phyloP scores from a whole-genome alignment of 208 protist species.

The Trypanosoma grayi region DNA sequence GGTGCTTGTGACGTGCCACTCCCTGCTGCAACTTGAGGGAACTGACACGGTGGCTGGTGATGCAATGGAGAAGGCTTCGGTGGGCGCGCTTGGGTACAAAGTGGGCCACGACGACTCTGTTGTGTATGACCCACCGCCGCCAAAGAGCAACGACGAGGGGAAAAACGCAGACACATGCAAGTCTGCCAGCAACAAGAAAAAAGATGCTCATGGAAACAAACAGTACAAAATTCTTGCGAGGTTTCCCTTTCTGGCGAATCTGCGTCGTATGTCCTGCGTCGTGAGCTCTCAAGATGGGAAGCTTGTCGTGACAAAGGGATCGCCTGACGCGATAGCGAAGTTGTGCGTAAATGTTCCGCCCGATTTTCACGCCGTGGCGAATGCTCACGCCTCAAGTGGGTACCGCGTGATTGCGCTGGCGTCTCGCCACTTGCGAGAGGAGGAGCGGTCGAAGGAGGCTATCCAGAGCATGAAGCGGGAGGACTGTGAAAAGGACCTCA shows the following conservation, averaged over 20 bases:
- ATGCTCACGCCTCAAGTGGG: conserved; percentile 87
- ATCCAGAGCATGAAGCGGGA: conserved; percentile 71
- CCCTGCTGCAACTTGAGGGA: conserved; percentile 80
- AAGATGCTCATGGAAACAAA: conserved; percentile 24
- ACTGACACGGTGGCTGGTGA: conserved; percentile 93
- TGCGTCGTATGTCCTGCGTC: conserved; percentile 96
- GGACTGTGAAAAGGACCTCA: conserved; percentile 87
- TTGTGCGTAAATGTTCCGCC: conserved; percentile 82
- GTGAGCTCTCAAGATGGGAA: conserved; percentile 53
- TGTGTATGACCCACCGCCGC: conserved; percentile 51
- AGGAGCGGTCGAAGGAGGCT: conserved; percentile 34
- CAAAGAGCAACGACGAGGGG: conserved; percentile 11
- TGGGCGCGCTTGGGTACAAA: conserved; percentile 88
- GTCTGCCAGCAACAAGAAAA: conserved; percentile 6
- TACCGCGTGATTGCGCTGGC: conserved; percentile 97
- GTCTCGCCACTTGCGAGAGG: conserved; percentile 71
- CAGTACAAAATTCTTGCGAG: conserved; percentile 82
- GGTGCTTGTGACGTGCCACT: conserved; percentile 89
- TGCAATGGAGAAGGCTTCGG: conserved; percentile 95
- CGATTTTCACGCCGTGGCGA: conserved; percentile 79
- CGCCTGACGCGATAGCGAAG: conserved; percentile 92
- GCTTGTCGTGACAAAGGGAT: conserved; percentile 93
- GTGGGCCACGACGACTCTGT: conserved; percentile 70
- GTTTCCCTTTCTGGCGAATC: conserved; percentile 94
- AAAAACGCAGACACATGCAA: background rate